These are phyloP conservation scores for Hansenula lynferdii DNA, from an alignment of 1,139 yeast genomes.

Conservation along the genomic window DNA sequence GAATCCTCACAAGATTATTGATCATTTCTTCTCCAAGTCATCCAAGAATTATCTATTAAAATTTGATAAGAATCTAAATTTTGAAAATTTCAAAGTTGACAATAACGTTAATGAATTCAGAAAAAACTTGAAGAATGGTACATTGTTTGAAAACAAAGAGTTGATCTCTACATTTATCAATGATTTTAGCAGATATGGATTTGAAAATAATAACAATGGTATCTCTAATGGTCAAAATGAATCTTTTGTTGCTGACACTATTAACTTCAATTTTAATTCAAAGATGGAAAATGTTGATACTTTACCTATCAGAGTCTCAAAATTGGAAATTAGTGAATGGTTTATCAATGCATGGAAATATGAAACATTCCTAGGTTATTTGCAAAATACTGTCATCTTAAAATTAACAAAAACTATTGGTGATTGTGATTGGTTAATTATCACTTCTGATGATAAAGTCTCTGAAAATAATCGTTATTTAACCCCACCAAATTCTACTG, in stretches of 20 bases:
- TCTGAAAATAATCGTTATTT: slow-evolving; percentile 21
- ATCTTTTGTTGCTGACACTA: slow-evolving; percentile 22
- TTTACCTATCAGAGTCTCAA: slow-evolving; percentile 26
- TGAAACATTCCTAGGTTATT: slow-evolving; percentile 27
- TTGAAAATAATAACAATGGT: slow-evolving; percentile 19
- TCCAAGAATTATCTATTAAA: slow-evolving; percentile 27
- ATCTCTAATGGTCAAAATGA: slow-evolving; percentile 14
- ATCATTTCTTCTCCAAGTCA: slow-evolving; percentile 27
- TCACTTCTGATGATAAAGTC: slow-evolving; percentile 27
- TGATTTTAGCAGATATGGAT: slow-evolving; percentile 28
- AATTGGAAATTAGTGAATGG: slow-evolving; percentile 29
- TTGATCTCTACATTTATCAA: slow-evolving; percentile 28
- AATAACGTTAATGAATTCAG: slow-evolving; percentile 19
- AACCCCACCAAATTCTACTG: slow-evolving; percentile 20
- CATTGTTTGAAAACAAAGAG: slow-evolving; percentile 20
- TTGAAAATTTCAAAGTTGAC: slow-evolving; percentile 23
- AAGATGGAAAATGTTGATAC: slow-evolving; percentile 17
- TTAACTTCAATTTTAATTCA: slow-evolving; percentile 24
- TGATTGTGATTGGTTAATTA: slow-evolving; percentile 31
- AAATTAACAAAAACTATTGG: slow-evolving; percentile 29
- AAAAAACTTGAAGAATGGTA: slow-evolving; percentile 20
- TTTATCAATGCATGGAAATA: slow-evolving; percentile 31
- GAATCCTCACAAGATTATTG: slow-evolving; percentile 27
- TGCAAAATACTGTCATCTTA: slow-evolving; percentile 27
- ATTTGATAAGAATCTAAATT: slow-evolving; percentile 25